Conservation (phyloP, 1,284 basidiomycete genomes). For the Chondrostereum purpureum region DNA sequence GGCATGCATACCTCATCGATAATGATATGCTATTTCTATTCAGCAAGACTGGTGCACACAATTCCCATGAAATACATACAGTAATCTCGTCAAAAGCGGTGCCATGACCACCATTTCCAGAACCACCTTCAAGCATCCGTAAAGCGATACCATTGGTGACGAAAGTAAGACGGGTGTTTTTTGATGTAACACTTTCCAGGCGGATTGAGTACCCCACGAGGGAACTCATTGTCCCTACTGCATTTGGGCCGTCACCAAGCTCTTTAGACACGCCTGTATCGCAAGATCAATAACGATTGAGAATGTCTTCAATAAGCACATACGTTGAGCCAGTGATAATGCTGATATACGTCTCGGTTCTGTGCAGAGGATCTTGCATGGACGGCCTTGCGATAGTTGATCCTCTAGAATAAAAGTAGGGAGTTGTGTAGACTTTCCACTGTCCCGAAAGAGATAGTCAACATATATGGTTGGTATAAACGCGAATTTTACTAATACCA, state of each 20-base stretch:
- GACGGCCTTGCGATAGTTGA: conserved; percentile 73
- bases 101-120: conserved; percentile 56
- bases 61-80: conserved; percentile 35
- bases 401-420: conserved; percentile 94
- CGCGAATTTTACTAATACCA: conserved; percentile 66
- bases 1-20: conserved; percentile 70
- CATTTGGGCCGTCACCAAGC: conserved; percentile 79
- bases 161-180: conserved; percentile 76
- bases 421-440: conserved; percentile 97
- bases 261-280: conserved; percentile 74
- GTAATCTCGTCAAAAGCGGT: conserved; percentile 93
- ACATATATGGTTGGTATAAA: conserved; percentile 1
- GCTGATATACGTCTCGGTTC: conserved; percentile 97
- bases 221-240: conserved; percentile 76
- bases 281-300: conserved; percentile 2
- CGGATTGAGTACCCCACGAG: conserved; percentile 95
- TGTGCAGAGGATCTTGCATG: conserved; percentile 93
- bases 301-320: conserved; percentile 10
- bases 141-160: conserved; percentile 96
- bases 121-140: conserved; percentile 88
- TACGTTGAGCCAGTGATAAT: conserved; percentile 91
- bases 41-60: no score
- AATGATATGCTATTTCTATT: conserved; percentile 80
- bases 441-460: conserved; percentile 24
- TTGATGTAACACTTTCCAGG: conserved; percentile 82